These are phyloP conservation scores for Coniochaeta sp. DNA, from an alignment of 2,329 filamentous ascomycete genomes.

Conservation along the genomic window DNA sequence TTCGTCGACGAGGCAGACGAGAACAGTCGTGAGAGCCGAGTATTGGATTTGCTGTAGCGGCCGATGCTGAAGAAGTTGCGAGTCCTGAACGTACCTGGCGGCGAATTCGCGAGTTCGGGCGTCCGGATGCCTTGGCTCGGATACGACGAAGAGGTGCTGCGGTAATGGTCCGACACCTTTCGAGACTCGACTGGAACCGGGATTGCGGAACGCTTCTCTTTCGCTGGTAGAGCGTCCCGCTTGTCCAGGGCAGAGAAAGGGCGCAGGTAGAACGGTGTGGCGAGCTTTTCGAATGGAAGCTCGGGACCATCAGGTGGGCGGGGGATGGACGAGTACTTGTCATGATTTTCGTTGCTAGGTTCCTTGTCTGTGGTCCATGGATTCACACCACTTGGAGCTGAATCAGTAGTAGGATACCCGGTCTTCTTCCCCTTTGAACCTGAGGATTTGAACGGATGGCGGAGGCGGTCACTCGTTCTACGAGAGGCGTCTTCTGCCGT, in stretches of 20 bases:
- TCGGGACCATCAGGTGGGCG: not conserved
- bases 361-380: not conserved
- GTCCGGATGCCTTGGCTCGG: constrained; percentile 10
- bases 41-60: not conserved
- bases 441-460: not conserved
- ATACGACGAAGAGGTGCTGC: constrained; percentile 14
- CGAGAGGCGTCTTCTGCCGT: not conserved
- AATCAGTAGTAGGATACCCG: not conserved
- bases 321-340: not conserved
- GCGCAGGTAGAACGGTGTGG: not conserved
- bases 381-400: not conserved
- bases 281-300: not conserved
- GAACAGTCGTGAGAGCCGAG: not conserved
- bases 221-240: not conserved
- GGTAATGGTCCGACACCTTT: constrained; percentile 2
- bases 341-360: not conserved
- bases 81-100: constrained; percentile 6
- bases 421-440: not conserved
- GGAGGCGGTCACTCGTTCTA: not conserved
- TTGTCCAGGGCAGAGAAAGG: not conserved
- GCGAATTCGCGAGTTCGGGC: constrained; percentile 7
- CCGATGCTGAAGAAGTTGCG: not conserved
- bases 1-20: not conserved
- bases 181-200: not conserved
- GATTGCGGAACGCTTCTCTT: constrained; percentile 3